Evolutionary conservation across 768 basidiomycete genomes (phyloP).

Genomic region (Podaxis pistillaris): DNA sequence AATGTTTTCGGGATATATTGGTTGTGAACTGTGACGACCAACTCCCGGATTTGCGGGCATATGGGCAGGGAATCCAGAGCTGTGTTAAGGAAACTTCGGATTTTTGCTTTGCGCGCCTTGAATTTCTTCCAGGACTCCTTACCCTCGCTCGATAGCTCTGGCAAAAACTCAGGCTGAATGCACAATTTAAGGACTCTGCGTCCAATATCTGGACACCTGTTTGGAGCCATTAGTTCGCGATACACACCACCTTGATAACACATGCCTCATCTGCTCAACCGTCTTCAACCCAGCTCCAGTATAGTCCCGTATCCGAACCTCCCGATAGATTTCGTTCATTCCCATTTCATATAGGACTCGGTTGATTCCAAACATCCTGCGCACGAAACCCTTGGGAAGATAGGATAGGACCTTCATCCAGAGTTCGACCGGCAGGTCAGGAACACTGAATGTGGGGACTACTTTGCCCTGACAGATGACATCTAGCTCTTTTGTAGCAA

Average conservation of each 20-base stretch:
- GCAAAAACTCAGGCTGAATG: slow-evolving; percentile 26
- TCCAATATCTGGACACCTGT: slow-evolving; percentile 20
- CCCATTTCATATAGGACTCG: not conserved
- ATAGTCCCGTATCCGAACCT: slow-evolving; percentile 4
- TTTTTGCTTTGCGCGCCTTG: not conserved
- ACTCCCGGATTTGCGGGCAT: slow-evolving; percentile 21
- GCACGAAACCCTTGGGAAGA: not conserved
- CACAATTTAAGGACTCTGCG: slow-evolving; percentile 23
- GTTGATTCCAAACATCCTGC: not conserved
- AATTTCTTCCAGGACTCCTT: not conserved
- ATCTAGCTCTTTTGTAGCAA: too few relatives aligned
- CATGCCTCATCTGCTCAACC: slow-evolving; percentile 23
- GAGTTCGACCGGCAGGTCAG: slow-evolving; percentile 19
- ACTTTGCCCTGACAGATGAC: too few relatives aligned
- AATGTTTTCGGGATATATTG: slow-evolving; percentile 21
- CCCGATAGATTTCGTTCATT: not conserved
- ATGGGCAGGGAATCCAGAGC: slow-evolving; percentile 12
- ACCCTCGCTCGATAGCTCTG: slow-evolving; percentile 16
- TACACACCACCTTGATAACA: not conserved
- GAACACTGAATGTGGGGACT: not conserved
- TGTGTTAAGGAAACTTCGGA: slow-evolving; percentile 12
- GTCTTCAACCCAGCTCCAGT: slow-evolving; percentile 20
- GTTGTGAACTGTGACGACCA: slow-evolving; percentile 25
- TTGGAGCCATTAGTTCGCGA: not conserved
- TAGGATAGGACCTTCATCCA: not conserved